A percentile compares a stretch with the other conserved stretches of the same genome.
Evolutionary conservation across 768 basidiomycete genomes (phyloP).

Genomic region (Lyophyllum atratum): DNA sequence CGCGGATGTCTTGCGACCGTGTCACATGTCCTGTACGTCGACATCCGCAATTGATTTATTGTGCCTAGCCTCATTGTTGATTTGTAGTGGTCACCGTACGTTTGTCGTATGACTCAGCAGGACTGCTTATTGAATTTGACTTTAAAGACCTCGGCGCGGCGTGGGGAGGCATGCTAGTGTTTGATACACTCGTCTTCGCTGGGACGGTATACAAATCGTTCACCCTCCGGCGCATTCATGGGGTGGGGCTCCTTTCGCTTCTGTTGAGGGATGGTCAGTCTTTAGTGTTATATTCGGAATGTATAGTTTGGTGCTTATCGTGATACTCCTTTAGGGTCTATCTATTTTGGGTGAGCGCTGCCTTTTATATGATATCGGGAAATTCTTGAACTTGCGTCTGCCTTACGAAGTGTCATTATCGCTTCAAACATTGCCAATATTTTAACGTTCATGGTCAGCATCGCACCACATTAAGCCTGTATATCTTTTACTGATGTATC

Average conservation of each 20-base stretch:
- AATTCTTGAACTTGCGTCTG: not conserved
- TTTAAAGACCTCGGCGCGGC: conserved; percentile 31
- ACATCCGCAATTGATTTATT: not conserved
- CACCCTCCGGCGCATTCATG: conserved; percentile 20
- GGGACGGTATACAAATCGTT: conserved; percentile 44
- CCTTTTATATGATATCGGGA: not conserved
- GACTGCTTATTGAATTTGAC: not conserved
- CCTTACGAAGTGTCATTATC: conserved; percentile 33
- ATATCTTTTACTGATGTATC: not conserved
- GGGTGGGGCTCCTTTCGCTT: conserved; percentile 29
- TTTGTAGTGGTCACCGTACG: conserved; percentile 6
- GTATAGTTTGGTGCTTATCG: not conserved
- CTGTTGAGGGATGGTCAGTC: conserved; percentile 41
- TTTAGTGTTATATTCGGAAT: not conserved
- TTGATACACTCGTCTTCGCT: conserved; percentile 40
- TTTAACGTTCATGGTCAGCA: conserved; percentile 36
- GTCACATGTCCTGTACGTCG: conserved; percentile 24
- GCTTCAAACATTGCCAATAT: conserved; percentile 39
- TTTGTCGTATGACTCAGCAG: not conserved
- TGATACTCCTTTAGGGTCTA: conserved; percentile 27
- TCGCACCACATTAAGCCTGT: not conserved
- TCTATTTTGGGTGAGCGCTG: conserved; percentile 37
- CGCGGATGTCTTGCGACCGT: conserved; percentile 25
- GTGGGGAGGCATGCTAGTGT: conserved; percentile 41
- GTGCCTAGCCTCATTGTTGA: not conserved